Evolutionary conservation across 225 moss, liverwort and hornwort species (phyloP), one percentile per base, ranked within the genome.

Genomic region (Antitrichia curtipendula): DNA sequence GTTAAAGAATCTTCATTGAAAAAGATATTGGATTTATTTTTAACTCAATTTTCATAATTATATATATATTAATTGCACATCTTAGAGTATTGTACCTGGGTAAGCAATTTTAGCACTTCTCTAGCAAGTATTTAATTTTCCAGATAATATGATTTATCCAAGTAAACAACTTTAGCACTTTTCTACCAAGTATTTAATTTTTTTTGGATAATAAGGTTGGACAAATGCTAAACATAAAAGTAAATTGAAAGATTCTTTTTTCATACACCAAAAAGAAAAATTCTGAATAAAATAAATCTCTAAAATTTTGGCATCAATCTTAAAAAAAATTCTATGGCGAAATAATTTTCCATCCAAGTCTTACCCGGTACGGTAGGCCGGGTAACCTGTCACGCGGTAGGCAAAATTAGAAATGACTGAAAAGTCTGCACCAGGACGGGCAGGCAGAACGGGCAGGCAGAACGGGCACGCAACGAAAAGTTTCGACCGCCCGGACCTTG

Each of bases 401-500:
- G 27, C 11, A 38, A 57, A 81, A 49, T 63, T 63, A 62, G 81
- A 62, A 62, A 16, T 6, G 60, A 20, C 21, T 7, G 83, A 47
- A 87, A 53, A 73, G 81, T 82, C 81, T 72, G 82, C 74, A 41
- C 22, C 16, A 10, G n/a, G 13, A 78, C 10, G 45, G 73, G 43
- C 19, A 45, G 75, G 22, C 34, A 32, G 25, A 54, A 83, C 78
- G 61, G 81, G 63, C 32, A 57, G 76, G n/a, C 24, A 38, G 58
- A 77, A 84, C 84, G 89, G 89, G 89, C 86, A 89, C 64, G 69
- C 38, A 17, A 36, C 16, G 89, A 86, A 89, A 82, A 86, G 78
- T 89, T 82, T 69, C 82, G 29, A 20, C 69, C 76, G 58, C 82
- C 68, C 80, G 57, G 61, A 27, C 80, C 29, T 6, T n/a, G 58